These are phyloP conservation scores for Stevia rebaudiana DNA, from an alignment of 140 eudicot species.

Conservation along the genomic window DNA sequence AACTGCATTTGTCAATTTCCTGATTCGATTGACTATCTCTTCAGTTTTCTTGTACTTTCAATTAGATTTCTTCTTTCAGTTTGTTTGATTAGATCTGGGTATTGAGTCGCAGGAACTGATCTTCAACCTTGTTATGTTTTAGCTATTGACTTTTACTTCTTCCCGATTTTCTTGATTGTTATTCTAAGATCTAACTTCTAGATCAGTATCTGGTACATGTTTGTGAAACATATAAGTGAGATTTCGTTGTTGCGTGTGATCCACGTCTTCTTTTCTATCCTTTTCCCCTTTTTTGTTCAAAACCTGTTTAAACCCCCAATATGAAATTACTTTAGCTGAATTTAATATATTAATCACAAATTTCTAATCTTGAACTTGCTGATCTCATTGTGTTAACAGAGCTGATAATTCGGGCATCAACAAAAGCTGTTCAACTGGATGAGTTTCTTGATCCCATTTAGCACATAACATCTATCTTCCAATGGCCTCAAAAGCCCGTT, in stretches of 20 bases:
- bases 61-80: background rate
- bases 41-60: conserved; percentile 9
- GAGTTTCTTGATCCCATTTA: conserved; percentile 5
- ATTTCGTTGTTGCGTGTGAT: conserved; percentile 18
- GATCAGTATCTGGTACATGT: conserved; percentile 11
- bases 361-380: conserved; percentile 10
- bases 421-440: conserved; percentile 7
- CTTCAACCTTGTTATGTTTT: conserved; percentile 14
- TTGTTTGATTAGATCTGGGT: conserved; percentile 12
- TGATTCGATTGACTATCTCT: conserved; percentile 2
- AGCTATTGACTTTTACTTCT: background rate
- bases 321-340: background rate
- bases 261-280: background rate
- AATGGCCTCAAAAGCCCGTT: conserved; percentile 35
- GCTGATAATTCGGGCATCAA: background rate
- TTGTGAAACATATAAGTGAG: conserved; percentile 3
- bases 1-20: conserved; percentile 32
- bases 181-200: conserved; percentile 18
- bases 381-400: conserved; percentile 13
- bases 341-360: conserved; percentile 2
- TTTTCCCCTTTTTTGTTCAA: background rate
- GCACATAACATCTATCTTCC: background rate
- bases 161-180: conserved; percentile 6
- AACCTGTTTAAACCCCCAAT: background rate
- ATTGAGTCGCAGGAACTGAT: conserved; percentile 24